These are phyloP conservation scores for Crithidia thermophila DNA, from an alignment of 208 protist species.

Conservation along the genomic window DNA sequence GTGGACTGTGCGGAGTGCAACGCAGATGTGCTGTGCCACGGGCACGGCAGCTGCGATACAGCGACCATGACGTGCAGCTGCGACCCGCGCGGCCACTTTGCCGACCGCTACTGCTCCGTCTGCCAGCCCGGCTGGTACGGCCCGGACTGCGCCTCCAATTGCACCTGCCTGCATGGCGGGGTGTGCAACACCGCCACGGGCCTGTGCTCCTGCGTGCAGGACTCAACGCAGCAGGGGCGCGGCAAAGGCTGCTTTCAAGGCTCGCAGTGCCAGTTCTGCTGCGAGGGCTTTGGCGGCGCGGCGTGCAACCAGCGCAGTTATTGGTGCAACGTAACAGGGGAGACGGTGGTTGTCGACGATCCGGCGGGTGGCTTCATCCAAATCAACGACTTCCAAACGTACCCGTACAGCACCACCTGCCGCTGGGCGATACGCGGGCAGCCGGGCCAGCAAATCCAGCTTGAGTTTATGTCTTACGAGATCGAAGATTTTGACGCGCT, in stretches of 20 bases:
- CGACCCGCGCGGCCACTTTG: slow-evolving; percentile 56
- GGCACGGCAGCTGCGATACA: slow-evolving; percentile 57
- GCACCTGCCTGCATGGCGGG: slow-evolving; percentile 58
- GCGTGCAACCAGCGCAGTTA: slow-evolving; percentile 67
- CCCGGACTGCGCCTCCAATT: slow-evolving; percentile 64
- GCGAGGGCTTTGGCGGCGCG: slow-evolving; percentile 54
- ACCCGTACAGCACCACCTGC: slow-evolving; percentile 58
- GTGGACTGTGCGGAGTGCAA: slow-evolving; percentile 80
- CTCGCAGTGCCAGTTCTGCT: slow-evolving; percentile 75
- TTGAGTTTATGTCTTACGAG: slow-evolving; percentile 54
- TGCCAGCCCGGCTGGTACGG: slow-evolving; percentile 80
- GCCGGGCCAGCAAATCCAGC: slow-evolving; percentile 28
- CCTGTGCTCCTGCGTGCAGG: slow-evolving; percentile 52
- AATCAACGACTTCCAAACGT: slow-evolving; percentile 60
- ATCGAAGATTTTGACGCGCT: slow-evolving; percentile 50
- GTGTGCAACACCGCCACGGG: slow-evolving; percentile 54
- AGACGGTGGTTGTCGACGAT: slow-evolving; percentile 43
- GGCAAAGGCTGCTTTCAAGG: slow-evolving; percentile 60
- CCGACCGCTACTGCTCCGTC: slow-evolving; percentile 37
- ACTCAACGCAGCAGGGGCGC: not conserved
- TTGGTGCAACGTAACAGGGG: slow-evolving; percentile 67
- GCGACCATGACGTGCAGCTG: slow-evolving; percentile 56
- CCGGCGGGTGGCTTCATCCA: slow-evolving; percentile 55
- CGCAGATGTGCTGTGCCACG: slow-evolving; percentile 53
- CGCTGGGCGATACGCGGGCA: slow-evolving; percentile 57